A percentile compares a stretch with the other conserved stretches of the same genome.
Evolutionary conservation across 2,329 filamentous ascomycete species (phyloP).

Genomic region (Albophoma yamanashiensis): DNA sequence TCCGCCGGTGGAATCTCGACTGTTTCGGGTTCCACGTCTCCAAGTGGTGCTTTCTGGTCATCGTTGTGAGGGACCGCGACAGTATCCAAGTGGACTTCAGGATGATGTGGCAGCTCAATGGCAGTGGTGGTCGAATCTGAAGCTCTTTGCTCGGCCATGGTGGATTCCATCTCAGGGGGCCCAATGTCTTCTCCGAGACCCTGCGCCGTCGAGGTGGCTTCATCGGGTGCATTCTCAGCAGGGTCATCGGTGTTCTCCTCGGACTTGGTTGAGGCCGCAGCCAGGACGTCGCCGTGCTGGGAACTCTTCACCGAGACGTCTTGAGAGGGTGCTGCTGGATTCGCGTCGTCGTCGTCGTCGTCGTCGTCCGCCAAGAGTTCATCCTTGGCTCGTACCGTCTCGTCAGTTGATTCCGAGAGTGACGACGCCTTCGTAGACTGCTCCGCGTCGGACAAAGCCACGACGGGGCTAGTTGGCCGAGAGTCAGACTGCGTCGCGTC

Average conservation of each 20-base stretch:
- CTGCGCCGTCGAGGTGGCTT: background rate
- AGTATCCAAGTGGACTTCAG: background rate
- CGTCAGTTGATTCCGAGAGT: slow-evolving; percentile 51
- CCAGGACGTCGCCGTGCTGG: background rate
- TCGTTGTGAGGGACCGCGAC: slow-evolving; percentile 1
- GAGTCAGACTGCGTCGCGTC: slow-evolving; percentile 43
- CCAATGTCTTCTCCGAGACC: background rate
- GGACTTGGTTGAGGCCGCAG: background rate
- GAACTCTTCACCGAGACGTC: background rate
- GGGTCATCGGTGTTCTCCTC: background rate
- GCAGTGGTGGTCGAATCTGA: background rate
- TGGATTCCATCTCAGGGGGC: background rate
- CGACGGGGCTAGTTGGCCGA: slow-evolving; percentile 44
- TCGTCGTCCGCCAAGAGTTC: slow-evolving; percentile 6
- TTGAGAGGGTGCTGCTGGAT: background rate
- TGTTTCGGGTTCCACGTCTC: slow-evolving; percentile 7
- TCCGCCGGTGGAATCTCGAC: slow-evolving; percentile 7
- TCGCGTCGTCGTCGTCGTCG: slow-evolving; percentile 2
- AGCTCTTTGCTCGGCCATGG: background rate
- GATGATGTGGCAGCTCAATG: background rate
- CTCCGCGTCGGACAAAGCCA: slow-evolving; percentile 41
- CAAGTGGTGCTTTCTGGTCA: slow-evolving; percentile 2
- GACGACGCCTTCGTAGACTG: slow-evolving; percentile 55
- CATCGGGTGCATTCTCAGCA: background rate
- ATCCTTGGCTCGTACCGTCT: slow-evolving; percentile 36